phyloP scores from a whole-genome alignment of 1,139 yeast species.

The Saccharomycopsis hybrid region DNA sequence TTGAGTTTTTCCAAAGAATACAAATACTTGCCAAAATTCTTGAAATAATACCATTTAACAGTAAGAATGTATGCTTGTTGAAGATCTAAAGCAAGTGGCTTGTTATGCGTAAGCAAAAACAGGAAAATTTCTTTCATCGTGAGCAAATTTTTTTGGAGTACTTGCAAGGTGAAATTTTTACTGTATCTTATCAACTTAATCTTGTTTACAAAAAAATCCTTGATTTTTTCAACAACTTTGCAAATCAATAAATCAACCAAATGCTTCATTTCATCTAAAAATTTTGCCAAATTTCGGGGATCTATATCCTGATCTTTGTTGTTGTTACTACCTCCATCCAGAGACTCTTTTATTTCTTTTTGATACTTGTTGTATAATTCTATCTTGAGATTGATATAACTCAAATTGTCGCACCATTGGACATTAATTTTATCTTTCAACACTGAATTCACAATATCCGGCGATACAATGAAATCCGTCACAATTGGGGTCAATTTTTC shows the following conservation, averaged over 20 bases:
- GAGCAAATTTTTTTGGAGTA: slow-evolving; percentile 62
- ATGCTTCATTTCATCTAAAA: slow-evolving; percentile 32
- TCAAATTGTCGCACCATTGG: slow-evolving; percentile 54
- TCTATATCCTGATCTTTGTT: slow-evolving; percentile 3
- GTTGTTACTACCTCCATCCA: slow-evolving; percentile 12
- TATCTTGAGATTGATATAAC: slow-evolving; percentile 49
- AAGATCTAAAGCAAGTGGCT: slow-evolving; percentile 67
- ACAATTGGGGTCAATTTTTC: slow-evolving; percentile 63
- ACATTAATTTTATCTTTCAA: slow-evolving; percentile 41
- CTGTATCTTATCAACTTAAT: slow-evolving; percentile 58
- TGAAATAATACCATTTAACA: slow-evolving; percentile 86
- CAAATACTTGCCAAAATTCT: slow-evolving; percentile 72
- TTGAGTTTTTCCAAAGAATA: slow-evolving; percentile 65
- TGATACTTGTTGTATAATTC: slow-evolving; percentile 39
- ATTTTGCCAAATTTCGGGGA: slow-evolving; percentile 24
- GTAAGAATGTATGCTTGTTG: slow-evolving; percentile 78
- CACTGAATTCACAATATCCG: slow-evolving; percentile 49
- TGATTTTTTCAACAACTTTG: slow-evolving; percentile 65
- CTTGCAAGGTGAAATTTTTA: slow-evolving; percentile 54
- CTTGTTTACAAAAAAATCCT: slow-evolving; percentile 59
- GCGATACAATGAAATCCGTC: slow-evolving; percentile 69
- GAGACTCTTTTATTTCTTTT: slow-evolving; percentile 17
- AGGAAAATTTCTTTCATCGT: slow-evolving; percentile 52
- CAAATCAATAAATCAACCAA: slow-evolving; percentile 39
- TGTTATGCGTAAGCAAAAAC: slow-evolving; percentile 50